phyloP scores from a whole-genome alignment of 768 basidiomycete species.

The Amanita muscaria region DNA sequence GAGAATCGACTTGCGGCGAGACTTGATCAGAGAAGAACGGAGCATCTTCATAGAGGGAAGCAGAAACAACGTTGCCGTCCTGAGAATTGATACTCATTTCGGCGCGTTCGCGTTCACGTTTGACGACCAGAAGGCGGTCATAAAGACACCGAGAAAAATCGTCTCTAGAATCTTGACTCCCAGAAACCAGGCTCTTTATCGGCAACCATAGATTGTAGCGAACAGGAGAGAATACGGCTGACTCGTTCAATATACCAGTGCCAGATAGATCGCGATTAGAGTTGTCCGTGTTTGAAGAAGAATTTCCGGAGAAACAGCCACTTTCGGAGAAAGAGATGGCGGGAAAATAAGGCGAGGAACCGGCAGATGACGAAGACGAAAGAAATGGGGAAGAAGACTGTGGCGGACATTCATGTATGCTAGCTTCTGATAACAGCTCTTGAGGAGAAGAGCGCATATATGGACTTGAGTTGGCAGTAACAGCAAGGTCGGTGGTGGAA shows the following conservation, averaged over 20 bases:
- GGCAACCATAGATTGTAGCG: too few species aligned
- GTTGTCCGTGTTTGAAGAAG: neutral
- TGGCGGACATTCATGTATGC: neutral
- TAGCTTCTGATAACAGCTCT: neutral
- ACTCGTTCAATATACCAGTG: neutral
- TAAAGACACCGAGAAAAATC: neutral
- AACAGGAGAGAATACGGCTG: neutral
- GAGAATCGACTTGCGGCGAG: too few species aligned
- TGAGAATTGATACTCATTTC: too few species aligned
- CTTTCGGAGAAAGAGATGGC: neutral
- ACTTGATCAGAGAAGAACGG: neutral
- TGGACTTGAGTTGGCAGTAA: neutral
- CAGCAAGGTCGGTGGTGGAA: neutral
- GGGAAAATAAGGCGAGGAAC: neutral
- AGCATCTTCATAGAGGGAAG: neutral
- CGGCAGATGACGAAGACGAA: neutral
- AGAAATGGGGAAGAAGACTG: conserved; percentile 4
- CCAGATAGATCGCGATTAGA: neutral
- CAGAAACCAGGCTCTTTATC: neutral
- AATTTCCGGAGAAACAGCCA: neutral
- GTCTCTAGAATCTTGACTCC: neutral
- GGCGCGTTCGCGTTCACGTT: neutral
- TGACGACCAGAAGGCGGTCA: conserved; percentile 4
- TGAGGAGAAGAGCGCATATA: conserved; percentile 7
- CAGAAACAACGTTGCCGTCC: too few species aligned